phyloP scores from a whole-genome alignment of 1,139 yeast species.

The Candida sanyaensis region DNA sequence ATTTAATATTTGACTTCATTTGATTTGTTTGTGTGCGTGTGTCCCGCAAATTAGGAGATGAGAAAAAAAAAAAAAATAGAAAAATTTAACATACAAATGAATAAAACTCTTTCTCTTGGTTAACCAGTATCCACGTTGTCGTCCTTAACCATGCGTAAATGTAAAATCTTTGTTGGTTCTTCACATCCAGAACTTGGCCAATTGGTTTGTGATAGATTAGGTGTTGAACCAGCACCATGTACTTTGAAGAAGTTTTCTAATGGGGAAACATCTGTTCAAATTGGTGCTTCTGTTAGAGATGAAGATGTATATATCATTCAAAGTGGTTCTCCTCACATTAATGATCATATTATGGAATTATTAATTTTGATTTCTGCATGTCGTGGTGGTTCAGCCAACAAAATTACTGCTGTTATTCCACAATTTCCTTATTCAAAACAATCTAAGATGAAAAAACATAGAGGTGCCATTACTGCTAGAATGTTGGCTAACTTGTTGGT shows the following conservation, averaged over 20 bases:
- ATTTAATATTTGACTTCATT: neutral
- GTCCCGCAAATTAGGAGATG: neutral
- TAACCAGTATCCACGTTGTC: constrained; percentile 10
- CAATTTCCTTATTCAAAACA: constrained; percentile 98
- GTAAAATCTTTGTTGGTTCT: constrained; percentile 93
- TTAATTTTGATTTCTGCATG: constrained; percentile 92
- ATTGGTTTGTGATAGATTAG: constrained; percentile 85
- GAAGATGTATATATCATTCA: constrained; percentile 97
- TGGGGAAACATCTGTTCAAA: constrained; percentile 96
- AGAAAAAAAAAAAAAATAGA: constrained; percentile 8
- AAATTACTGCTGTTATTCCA: constrained; percentile 96
- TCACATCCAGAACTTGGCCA: constrained; percentile 95
- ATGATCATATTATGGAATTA: constrained; percentile 96
- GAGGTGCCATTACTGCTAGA: constrained; percentile 99
- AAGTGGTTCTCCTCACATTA: constrained; percentile 84
- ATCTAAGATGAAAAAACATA: constrained; percentile 95
- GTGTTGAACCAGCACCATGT: constrained; percentile 95
- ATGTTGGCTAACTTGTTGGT: constrained; percentile 94
- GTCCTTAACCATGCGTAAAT: constrained; percentile 73
- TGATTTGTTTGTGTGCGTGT: neutral
- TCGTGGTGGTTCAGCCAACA: constrained; percentile 95
- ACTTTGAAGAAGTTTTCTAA: constrained; percentile 88
- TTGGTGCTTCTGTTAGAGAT: constrained; percentile 92
- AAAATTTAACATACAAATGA: neutral
- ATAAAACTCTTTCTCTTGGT: neutral